A percentile compares a stretch with the other conserved stretches of the same genome.
phyloP scores from a whole-genome alignment of 2,329 filamentous ascomycete genomes.

The Byssothecium circinans region DNA sequence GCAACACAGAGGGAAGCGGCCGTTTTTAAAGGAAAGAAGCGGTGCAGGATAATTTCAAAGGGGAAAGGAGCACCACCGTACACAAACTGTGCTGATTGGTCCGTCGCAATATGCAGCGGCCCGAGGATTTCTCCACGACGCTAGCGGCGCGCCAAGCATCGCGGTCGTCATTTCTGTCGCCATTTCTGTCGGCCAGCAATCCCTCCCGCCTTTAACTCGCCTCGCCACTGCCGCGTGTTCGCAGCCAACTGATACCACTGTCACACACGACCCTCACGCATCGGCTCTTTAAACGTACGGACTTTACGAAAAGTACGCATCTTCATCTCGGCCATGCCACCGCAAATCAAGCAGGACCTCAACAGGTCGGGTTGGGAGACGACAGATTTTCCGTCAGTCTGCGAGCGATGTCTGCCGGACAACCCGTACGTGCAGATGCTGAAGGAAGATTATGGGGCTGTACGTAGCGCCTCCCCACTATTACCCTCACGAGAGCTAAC shows the following conservation, averaged over 20 bases:
- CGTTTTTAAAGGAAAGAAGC: constrained; percentile 7
- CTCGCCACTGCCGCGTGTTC: neutral
- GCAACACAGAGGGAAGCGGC: neutral
- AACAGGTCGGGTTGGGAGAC: constrained; percentile 97
- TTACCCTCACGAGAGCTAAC: constrained; percentile 73
- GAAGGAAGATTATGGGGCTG: constrained; percentile 91
- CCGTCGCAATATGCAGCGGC: neutral
- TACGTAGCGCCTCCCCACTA: constrained; percentile 69
- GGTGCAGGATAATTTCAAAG: neutral
- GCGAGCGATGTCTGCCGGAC: constrained; percentile 90
- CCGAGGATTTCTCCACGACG: constrained; percentile 1
- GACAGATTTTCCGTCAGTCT: constrained; percentile 85
- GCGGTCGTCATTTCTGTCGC: neutral
- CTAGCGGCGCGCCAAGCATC: constrained; percentile 1
- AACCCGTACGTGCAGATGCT: constrained; percentile 99
- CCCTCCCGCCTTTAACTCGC: neutral
- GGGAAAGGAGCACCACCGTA: constrained; percentile 3
- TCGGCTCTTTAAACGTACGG: constrained; percentile 1
- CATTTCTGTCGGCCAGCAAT: neutral
- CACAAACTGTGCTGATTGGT: constrained; percentile 4
- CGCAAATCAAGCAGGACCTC: constrained; percentile 93
- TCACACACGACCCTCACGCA: neutral
- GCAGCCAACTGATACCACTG: neutral
- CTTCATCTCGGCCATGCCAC: constrained; percentile 61
- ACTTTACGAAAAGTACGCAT: constrained; percentile 2